phyloP scores from a whole-genome alignment of 2,329 filamentous ascomycete genomes.

The Cordyceps fumosorosea region DNA sequence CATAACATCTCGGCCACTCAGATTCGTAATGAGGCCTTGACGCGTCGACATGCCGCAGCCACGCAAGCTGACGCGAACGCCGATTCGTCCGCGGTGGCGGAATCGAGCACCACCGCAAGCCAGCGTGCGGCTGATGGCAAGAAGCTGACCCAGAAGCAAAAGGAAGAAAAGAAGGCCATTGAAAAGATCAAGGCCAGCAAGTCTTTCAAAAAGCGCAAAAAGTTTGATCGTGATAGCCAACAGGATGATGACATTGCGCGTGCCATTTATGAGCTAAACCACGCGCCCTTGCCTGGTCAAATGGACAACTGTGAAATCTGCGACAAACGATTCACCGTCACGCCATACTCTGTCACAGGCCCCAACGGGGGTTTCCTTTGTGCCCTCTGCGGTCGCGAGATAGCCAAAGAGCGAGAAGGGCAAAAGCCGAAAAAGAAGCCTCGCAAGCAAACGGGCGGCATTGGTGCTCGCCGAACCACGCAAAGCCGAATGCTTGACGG shows the following conservation, averaged over 20 bases:
- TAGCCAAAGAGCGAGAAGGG: slow-evolving; percentile 55
- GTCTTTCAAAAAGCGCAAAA: slow-evolving; percentile 48
- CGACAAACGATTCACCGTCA: slow-evolving; percentile 85
- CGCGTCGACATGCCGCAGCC: slow-evolving; percentile 32
- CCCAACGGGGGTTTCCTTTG: slow-evolving; percentile 85
- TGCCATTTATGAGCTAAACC: slow-evolving; percentile 40
- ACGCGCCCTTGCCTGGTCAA: slow-evolving; percentile 67
- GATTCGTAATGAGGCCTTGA: slow-evolving; percentile 44
- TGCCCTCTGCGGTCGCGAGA: slow-evolving; percentile 68
- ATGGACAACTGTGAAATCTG: slow-evolving; percentile 84
- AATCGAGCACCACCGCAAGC: slow-evolving; percentile 22
- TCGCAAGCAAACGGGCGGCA: slow-evolving; percentile 47
- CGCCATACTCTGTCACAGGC: slow-evolving; percentile 75
- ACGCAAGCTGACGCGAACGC: slow-evolving; percentile 15
- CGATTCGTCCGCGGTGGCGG: slow-evolving; percentile 19
- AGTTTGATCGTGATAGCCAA: slow-evolving; percentile 28
- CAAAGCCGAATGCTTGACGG: slow-evolving; percentile 85
- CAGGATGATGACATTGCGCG: slow-evolving; percentile 45
- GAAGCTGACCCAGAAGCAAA: slow-evolving; percentile 28
- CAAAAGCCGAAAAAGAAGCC: slow-evolving; percentile 30
- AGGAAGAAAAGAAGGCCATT: slow-evolving; percentile 47
- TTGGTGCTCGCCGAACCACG: slow-evolving; percentile 62
- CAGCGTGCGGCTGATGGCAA: slow-evolving; percentile 18
- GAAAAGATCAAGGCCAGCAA: slow-evolving; percentile 59
- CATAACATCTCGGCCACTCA: slow-evolving; percentile 63